These are phyloP conservation scores for Globisporangium paddicum DNA, from an alignment of 352 stramenopile species.

Conservation along the genomic window DNA sequence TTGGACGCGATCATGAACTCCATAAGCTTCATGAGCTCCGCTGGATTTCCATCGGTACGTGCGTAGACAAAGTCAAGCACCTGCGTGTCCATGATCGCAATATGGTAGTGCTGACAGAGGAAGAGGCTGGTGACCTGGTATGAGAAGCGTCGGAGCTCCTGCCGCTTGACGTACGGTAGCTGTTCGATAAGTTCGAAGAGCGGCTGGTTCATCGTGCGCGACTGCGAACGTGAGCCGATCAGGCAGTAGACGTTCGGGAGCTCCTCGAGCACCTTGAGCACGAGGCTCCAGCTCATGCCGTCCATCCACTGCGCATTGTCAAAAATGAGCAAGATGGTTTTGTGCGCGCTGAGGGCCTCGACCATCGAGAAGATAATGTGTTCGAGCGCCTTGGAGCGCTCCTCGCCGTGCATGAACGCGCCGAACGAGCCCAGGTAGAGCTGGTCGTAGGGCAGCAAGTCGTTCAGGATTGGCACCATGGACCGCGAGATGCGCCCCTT, in stretches of 20 bases:
- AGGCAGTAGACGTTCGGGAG: conserved; percentile 54
- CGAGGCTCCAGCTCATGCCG: conserved; percentile 47
- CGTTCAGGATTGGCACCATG: conserved; percentile 39
- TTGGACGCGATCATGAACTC: conserved; percentile 62
- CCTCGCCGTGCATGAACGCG: conserved; percentile 29
- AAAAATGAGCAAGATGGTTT: conserved; percentile 63
- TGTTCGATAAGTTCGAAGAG: conserved; percentile 39
- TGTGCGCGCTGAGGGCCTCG: conserved; percentile 38
- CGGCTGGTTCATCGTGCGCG: conserved; percentile 28
- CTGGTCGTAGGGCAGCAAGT: conserved; percentile 46
- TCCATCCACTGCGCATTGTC: conserved; percentile 82
- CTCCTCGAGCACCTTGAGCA: conserved; percentile 52
- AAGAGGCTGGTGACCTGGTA: conserved; percentile 72
- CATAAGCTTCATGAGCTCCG: conserved; percentile 62
- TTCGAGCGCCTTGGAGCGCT: conserved; percentile 40
- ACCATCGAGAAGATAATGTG: conserved; percentile 56
- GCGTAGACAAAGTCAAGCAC: conserved; percentile 69
- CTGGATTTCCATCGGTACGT: conserved; percentile 61
- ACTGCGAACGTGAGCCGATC: conserved; percentile 36
- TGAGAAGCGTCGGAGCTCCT: conserved; percentile 51
- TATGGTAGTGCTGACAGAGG: conserved; percentile 71
- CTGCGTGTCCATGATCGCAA: conserved; percentile 79
- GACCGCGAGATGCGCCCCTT: conserved; percentile 36
- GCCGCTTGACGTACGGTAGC: conserved; percentile 31
- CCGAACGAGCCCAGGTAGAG: conserved; percentile 19